Evolutionary conservation across 441 rosid species (phyloP).

Genomic region (Lagerstroemia fauriei): DNA sequence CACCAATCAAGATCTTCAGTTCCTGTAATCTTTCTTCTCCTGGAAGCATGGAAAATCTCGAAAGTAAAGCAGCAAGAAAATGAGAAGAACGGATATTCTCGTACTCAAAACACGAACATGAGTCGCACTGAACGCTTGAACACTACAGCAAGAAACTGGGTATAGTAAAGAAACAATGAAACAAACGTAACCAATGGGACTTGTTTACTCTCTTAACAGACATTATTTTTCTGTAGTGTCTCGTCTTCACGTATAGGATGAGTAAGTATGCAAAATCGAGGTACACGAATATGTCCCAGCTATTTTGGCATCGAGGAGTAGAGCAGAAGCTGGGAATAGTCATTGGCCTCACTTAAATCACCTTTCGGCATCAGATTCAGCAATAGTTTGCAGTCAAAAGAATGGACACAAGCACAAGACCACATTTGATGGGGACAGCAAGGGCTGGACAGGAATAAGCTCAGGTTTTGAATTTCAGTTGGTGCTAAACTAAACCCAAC

Average conservation of each 20-base stretch:
- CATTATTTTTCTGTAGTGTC: not conserved
- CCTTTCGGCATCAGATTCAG: not conserved
- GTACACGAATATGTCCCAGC: not conserved
- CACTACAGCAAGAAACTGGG: not conserved
- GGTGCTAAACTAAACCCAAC: not conserved
- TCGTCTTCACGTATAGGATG: not conserved
- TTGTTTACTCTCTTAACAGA: not conserved
- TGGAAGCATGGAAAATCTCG: not conserved
- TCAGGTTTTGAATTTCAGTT: not conserved
- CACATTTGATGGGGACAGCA: not conserved
- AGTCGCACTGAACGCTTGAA: too few species aligned
- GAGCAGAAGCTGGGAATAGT: not conserved
- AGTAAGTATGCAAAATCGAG: not conserved
- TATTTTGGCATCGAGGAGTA: not conserved
- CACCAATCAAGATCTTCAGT: not conserved
- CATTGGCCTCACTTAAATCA: not conserved
- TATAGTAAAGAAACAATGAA: not conserved
- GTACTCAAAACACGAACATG: not conserved
- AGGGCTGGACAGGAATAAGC: not conserved
- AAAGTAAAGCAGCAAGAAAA: not conserved
- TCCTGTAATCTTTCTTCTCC: not conserved
- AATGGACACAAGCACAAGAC: not conserved
- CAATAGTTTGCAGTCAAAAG: not conserved
- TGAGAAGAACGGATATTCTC: too few species aligned
- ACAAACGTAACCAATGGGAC: not conserved